Conservation (phyloP, 257 asterid species). For the Solanum sitiens region DNA sequence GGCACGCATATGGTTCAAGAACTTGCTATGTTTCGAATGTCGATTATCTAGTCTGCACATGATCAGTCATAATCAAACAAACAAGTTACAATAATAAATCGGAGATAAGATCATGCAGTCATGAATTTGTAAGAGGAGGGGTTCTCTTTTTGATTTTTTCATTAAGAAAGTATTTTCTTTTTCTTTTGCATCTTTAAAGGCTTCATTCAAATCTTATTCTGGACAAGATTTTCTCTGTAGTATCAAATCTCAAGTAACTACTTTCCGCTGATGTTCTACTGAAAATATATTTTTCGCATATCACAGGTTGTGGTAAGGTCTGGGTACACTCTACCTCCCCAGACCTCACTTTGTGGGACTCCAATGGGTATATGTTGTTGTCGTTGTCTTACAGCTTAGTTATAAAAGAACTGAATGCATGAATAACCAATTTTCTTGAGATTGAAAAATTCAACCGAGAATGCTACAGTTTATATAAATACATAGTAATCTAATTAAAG, state of each 20-base stretch:
- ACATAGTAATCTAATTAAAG: not conserved
- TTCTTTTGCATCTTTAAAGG: not conserved
- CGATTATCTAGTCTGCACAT: slow-evolving; percentile 30
- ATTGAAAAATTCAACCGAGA: not conserved
- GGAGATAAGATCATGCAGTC: not conserved
- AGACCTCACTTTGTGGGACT: not conserved
- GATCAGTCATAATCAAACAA: slow-evolving; percentile 1
- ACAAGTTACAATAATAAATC: not conserved
- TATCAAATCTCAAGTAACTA: not conserved
- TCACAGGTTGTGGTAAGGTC: not conserved
- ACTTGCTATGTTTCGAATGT: slow-evolving; percentile 45
- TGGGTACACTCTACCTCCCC: not conserved
- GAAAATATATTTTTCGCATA: not conserved
- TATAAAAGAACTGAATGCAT: not conserved
- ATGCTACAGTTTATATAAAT: not conserved
- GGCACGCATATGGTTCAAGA: slow-evolving; percentile 44
- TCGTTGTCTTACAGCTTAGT: not conserved
- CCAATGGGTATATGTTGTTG: not conserved
- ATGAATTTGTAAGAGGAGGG: not conserved
- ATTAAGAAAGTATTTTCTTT: not conserved
- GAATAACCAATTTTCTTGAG: not conserved
- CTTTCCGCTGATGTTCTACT: not conserved
- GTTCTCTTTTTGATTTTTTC: not conserved
- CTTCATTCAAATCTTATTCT: not conserved
- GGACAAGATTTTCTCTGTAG: not conserved